Evolutionary conservation across 495 filamentous ascomycete species (phyloP).

Genomic region (Thermothielavioides terrestris): DNA sequence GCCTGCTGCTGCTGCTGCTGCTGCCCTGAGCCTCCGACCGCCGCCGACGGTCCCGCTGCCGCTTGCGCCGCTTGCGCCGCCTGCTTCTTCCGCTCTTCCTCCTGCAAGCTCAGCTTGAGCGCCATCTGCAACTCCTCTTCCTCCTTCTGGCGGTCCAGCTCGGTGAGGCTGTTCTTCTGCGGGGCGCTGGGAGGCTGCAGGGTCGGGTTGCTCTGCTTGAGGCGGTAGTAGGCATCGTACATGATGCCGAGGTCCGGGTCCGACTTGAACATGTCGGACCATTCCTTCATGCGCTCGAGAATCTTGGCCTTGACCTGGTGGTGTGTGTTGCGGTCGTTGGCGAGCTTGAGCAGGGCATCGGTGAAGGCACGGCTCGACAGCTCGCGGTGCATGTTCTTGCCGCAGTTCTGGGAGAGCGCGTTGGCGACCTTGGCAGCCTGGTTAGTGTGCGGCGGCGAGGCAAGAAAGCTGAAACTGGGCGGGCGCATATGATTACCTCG

Average conservation of each 20-base stretch:
- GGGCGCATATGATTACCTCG: constrained; percentile 60
- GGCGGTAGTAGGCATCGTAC: constrained; percentile 85
- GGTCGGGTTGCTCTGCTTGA: constrained; percentile 81
- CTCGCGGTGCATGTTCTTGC: constrained; percentile 82
- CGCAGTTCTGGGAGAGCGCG: constrained; percentile 92
- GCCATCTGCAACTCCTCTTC: constrained; percentile 98
- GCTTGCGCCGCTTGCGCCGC: constrained; percentile 15
- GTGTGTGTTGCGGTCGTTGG: constrained; percentile 90
- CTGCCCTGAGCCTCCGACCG: constrained; percentile 15
- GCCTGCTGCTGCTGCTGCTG: constrained; percentile 22
- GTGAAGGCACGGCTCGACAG: constrained; percentile 91
- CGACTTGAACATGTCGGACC: constrained; percentile 86
- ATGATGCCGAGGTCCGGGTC: constrained; percentile 95
- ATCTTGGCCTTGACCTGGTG: constrained; percentile 96
- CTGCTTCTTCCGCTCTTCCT: constrained; percentile 51
- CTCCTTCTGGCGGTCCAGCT: constrained; percentile 85
- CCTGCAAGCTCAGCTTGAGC: constrained; percentile 81
- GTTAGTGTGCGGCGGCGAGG: neutral
- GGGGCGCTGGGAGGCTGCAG: constrained; percentile 88
- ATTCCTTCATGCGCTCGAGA: constrained; percentile 89
- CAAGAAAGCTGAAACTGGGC: neutral
- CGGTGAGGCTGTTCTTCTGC: constrained; percentile 81
- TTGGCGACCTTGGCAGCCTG: constrained; percentile 60
- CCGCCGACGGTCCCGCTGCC: constrained; percentile 28
- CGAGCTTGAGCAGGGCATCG: constrained; percentile 83